Percentiles rank a stretch among this genome's conserved stretches.
Evolutionary conservation across 2,329 filamentous ascomycete species (phyloP).

Genomic region (Diaporthe australafricana): DNA sequence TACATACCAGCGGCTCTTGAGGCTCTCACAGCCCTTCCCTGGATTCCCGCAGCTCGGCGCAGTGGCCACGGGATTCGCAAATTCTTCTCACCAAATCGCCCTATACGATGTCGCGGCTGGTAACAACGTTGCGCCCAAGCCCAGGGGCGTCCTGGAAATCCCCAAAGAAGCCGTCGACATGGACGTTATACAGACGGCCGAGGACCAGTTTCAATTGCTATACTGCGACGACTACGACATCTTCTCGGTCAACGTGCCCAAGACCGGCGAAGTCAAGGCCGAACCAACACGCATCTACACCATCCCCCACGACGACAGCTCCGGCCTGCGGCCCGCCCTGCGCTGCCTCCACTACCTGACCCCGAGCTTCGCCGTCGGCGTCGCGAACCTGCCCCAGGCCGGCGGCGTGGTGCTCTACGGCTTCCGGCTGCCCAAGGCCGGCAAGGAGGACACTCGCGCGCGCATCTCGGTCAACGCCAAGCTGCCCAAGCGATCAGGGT

Average conservation of each 20-base stretch:
- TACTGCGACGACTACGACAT: constrained; percentile 85
- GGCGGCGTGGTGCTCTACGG: constrained; percentile 69
- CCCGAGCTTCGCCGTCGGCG: constrained; percentile 67
- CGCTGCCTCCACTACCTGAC: constrained; percentile 70
- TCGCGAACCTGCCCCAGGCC: constrained; percentile 69
- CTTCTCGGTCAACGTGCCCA: constrained; percentile 71
- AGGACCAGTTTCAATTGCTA: constrained; percentile 75
- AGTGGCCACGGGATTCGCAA: constrained; percentile 81
- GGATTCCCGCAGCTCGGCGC: constrained; percentile 76
- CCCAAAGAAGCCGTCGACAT: constrained; percentile 74
- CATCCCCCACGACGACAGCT: constrained; percentile 58
- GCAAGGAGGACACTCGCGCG: constrained; percentile 50
- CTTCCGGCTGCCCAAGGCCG: constrained; percentile 61
- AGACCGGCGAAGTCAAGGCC: constrained; percentile 50
- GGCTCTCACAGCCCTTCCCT: constrained; percentile 62
- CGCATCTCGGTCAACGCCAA: constrained; percentile 64
- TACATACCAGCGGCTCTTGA: constrained; percentile 69
- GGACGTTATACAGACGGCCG: constrained; percentile 73
- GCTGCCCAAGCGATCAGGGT: constrained; percentile 68
- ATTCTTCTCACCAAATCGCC: constrained; percentile 77
- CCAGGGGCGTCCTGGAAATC: constrained; percentile 62
- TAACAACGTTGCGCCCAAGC: constrained; percentile 62
- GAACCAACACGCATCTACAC: constrained; percentile 67
- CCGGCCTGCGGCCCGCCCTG: constrained; percentile 61
- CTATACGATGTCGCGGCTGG: constrained; percentile 76